These are phyloP conservation scores for Phytopythium litorale DNA, from an alignment of 352 stramenopile species.

Conservation along the genomic window DNA sequence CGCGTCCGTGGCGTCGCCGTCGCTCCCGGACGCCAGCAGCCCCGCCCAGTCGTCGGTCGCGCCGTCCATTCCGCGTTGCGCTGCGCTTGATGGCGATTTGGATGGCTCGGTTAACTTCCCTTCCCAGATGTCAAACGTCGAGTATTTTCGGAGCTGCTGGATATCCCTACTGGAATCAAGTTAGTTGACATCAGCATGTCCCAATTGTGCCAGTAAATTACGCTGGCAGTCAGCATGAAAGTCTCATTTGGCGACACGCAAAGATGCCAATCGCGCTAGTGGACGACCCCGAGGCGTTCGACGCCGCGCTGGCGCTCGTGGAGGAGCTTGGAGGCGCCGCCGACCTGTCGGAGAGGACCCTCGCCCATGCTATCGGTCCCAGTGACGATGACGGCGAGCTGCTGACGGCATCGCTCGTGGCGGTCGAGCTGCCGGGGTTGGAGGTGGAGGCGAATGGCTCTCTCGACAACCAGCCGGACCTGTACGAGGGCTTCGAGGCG, in stretches of 20 bases:
- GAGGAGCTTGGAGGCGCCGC: conserved; percentile 11
- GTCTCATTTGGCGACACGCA: not conserved
- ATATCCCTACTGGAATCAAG: not conserved
- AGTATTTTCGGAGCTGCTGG: not conserved
- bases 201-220: not conserved
- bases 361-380: not conserved
- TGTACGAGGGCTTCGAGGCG: not conserved
- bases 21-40: not conserved
- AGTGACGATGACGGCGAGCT: not conserved
- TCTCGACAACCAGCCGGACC: not conserved
- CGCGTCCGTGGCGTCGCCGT: not conserved
- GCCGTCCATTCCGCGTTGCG: not conserved
- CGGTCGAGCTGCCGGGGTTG: not conserved
- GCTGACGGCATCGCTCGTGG: not conserved
- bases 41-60: not conserved
- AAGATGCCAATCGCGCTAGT: conserved; percentile 22
- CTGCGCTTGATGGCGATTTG: not conserved
- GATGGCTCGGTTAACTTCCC: not conserved
- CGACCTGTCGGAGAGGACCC: not conserved
- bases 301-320: conserved; percentile 29
- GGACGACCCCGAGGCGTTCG: conserved; percentile 23
- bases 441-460: not conserved
- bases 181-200: not conserved
- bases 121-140: not conserved
- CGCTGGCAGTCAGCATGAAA: not conserved